Conservation (phyloP, 108 stramenopile genomes). For the Pseudonitzschia multiseries region DNA sequence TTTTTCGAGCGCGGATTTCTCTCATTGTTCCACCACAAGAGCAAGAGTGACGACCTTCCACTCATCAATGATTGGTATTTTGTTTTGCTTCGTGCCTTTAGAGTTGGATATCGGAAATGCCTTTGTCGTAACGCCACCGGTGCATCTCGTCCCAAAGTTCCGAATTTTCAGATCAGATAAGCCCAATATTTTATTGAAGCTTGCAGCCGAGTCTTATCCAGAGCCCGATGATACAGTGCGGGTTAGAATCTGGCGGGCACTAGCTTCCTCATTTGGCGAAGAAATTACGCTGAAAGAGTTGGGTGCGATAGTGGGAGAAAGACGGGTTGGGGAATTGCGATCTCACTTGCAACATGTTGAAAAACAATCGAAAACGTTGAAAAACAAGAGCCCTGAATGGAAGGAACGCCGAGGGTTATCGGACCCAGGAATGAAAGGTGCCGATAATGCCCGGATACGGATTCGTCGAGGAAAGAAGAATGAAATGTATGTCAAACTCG, state of each 20-base stretch:
- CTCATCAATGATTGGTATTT: no score
- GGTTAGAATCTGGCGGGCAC: constrained; percentile 15
- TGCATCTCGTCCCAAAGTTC: neutral
- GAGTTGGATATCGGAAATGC: no score
- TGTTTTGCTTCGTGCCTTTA: no score
- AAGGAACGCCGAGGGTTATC: constrained; percentile 19
- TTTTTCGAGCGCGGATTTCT: no score
- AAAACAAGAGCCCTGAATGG: constrained; percentile 11
- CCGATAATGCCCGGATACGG: neutral
- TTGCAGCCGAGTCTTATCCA: neutral
- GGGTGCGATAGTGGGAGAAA: constrained; percentile 14
- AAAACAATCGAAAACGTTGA: constrained; percentile 17
- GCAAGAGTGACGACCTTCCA: no score
- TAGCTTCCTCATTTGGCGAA: constrained; percentile 2
- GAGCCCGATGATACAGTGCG: constrained; percentile 11
- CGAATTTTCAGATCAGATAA: neutral
- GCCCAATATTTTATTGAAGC: neutral
- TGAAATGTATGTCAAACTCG: neutral
- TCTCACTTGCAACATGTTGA: constrained; percentile 17
- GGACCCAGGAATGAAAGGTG: neutral
- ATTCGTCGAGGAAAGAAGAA: constrained; percentile 13
- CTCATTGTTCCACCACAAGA: no score
- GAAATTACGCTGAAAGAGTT: constrained; percentile 16
- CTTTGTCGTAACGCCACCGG: no score
- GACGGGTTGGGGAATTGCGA: constrained; percentile 14